Conservation (phyloP, 2,329 filamentous ascomycete genomes). For the Xylariaceae sp. region DNA sequence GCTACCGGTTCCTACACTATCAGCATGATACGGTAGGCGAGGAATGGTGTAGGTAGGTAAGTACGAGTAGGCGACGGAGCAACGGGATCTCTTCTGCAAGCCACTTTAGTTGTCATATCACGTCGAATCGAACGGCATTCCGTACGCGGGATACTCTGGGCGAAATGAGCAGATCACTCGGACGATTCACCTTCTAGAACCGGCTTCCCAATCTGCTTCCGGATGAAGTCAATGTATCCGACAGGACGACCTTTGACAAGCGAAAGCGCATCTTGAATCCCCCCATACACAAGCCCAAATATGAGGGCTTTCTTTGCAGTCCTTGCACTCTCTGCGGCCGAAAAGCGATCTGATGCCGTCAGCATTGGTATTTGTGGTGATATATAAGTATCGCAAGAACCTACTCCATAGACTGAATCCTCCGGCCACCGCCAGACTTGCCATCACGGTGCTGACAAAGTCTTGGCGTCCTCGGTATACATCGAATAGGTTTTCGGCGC, state of each 20-base stretch:
- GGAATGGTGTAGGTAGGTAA: no score
- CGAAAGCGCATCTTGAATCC: slow-evolving; percentile 70
- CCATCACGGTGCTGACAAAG: slow-evolving; percentile 73
- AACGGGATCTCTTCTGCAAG: neutral
- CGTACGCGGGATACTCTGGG: neutral
- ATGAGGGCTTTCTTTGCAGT: slow-evolving; percentile 76
- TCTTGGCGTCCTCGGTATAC: slow-evolving; percentile 64
- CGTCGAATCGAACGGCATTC: neutral
- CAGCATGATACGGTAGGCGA: no score
- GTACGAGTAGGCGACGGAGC: neutral
- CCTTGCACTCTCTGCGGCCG: slow-evolving; percentile 66
- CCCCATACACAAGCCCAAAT: slow-evolving; percentile 73
- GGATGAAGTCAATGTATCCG: slow-evolving; percentile 66
- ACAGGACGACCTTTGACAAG: slow-evolving; percentile 65
- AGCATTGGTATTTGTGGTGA: slow-evolving; percentile 9
- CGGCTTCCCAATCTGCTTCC: slow-evolving; percentile 38
- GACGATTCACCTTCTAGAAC: slow-evolving; percentile 16
- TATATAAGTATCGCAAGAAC: slow-evolving; percentile 30
- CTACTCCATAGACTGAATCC: slow-evolving; percentile 81
- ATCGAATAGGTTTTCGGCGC: slow-evolving; percentile 82
- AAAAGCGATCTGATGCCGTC: slow-evolving; percentile 62
- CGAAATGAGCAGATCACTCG: neutral
- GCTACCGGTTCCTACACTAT: no score
- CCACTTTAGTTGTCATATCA: neutral
- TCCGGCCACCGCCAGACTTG: slow-evolving; percentile 78